Evolutionary conservation across 345 rosid species (phyloP), one percentile per base, ranked within the genome.

Genomic region (Eucalyptus tenuipes): DNA sequence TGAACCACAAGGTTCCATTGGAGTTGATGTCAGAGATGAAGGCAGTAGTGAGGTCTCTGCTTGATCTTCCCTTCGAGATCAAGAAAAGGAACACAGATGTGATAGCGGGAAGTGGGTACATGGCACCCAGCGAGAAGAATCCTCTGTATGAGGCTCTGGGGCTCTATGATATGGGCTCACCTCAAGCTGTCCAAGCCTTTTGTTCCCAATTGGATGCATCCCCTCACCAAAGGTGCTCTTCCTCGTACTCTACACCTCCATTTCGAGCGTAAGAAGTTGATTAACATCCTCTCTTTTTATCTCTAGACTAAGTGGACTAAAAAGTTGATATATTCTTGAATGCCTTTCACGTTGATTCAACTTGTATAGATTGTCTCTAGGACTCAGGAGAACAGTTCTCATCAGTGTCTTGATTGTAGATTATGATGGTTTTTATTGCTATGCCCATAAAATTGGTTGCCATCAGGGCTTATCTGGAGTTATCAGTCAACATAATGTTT

Each of bases 121-220:
- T 92, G 66, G 94, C 95, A 8, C 95, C 96, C 3, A 89, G 80
- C 59, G 84, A 89, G 37, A 88, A 44, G 88, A 97, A 97, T 88
- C 99, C 99, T 84, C 96, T 94, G 47, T 97, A 96, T 64, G 99
- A 97, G 87, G 95, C 99, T 13, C 90, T 96, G 47, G 98, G 99
- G 59, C 95, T 97, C 52, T 96, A 92, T 88, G 96, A 95, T 87
- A 89, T 94, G 93, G 94, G 94, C 53, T 94, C 96, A 53, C 87
- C 95, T 84, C 92, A 91, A 86, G 96, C 97, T 55, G 94, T 97
- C 20, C 86, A 89, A 44, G 50, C 87, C 84, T 97, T 97, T 85
- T 96, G 96, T 91, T 93, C 94, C 75, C 96, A 95, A 47, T 90
- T 97, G 48, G 94, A 93, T 11, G 97, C 97, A 88, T 91, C 97